phyloP scores from a whole-genome alignment of 208 protist genomes.

The Endotrypanum monterogeii region DNA sequence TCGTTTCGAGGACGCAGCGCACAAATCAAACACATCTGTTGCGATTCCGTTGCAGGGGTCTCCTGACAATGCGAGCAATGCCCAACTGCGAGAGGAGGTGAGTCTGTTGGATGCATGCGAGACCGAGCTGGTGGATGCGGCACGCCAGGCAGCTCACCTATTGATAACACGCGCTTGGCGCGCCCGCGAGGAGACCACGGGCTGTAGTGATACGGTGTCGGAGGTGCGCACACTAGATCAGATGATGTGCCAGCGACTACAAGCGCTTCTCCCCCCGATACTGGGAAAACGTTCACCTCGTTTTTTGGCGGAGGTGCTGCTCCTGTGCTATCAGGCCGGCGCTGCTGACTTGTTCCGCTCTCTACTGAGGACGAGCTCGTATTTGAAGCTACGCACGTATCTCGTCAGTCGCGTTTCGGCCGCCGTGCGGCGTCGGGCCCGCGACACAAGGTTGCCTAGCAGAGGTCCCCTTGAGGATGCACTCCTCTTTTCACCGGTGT shows the following conservation, averaged over 20 bases:
- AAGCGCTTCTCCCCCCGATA: constrained; percentile 9
- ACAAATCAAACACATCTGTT: constrained; percentile 10
- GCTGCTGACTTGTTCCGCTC: constrained; percentile 34
- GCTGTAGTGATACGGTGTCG: constrained; percentile 25
- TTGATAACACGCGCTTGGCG: constrained; percentile 30
- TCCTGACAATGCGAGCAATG: not conserved
- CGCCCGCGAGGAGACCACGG: constrained; percentile 1
- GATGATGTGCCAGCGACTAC: constrained; percentile 21
- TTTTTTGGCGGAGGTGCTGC: constrained; percentile 44
- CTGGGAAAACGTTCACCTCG: constrained; percentile 9
- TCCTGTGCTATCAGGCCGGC: constrained; percentile 49
- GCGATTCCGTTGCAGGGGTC: constrained; percentile 25
- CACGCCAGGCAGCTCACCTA: constrained; percentile 35
- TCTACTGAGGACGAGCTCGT: constrained; percentile 34
- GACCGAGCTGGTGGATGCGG: constrained; percentile 31
- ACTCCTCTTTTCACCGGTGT: constrained; percentile 44
- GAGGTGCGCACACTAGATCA: constrained; percentile 32
- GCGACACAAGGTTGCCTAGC: constrained; percentile 15
- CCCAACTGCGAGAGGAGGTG: constrained; percentile 6
- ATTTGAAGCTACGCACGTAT: constrained; percentile 48
- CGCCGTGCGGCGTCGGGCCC: constrained; percentile 6
- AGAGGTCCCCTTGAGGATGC: constrained; percentile 37
- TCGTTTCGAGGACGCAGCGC: constrained; percentile 48
- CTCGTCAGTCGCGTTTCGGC: constrained; percentile 38
- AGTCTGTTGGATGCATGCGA: constrained; percentile 40